Conservation (phyloP, 805 yeast genomes). For the Candida maesae region DNA sequence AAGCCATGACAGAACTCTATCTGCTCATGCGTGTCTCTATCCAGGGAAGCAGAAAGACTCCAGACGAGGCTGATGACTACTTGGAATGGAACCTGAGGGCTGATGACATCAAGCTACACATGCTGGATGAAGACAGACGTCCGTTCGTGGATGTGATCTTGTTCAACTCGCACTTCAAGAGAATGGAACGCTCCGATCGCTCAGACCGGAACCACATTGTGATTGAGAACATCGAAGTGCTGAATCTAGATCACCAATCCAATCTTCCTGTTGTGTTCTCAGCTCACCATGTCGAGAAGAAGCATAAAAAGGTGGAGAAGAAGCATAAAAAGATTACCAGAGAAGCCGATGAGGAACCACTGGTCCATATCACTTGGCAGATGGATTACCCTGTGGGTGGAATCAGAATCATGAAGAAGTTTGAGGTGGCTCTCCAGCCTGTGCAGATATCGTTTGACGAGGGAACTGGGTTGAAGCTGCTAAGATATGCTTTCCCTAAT, state of each 20-base stretch:
- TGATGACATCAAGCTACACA: constrained; percentile 67
- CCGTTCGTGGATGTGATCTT: constrained; percentile 72
- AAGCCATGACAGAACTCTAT: constrained; percentile 39
- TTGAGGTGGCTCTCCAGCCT: constrained; percentile 60
- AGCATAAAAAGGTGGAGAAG: constrained; percentile 14
- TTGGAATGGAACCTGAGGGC: constrained; percentile 63
- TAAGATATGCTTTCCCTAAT: constrained; percentile 69
- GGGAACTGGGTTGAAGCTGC: constrained; percentile 55
- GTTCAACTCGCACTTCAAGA: constrained; percentile 53
- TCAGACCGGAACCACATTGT: constrained; percentile 59
- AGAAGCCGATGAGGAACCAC: constrained; percentile 25
- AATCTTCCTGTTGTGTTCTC: constrained; percentile 69
- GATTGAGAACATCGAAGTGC: constrained; percentile 62
- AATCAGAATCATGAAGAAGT: constrained; percentile 68
- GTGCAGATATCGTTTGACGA: constrained; percentile 72
- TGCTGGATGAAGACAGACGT: constrained; percentile 53
- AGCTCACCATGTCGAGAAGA: constrained; percentile 9
- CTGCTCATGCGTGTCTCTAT: constrained; percentile 42
- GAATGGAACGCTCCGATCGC: constrained; percentile 63
- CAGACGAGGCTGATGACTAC: constrained; percentile 31
- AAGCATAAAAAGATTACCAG: constrained; percentile 15
- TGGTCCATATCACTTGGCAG: constrained; percentile 62
- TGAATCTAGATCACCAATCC: constrained; percentile 55
- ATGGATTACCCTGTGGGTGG: constrained; percentile 88
- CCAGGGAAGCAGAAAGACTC: constrained; percentile 29